Evolutionary conservation across 2,329 filamentous ascomycete species (phyloP), one percentile per base, ranked within the genome.

Genomic region (Trichoderma koningiopsis): DNA sequence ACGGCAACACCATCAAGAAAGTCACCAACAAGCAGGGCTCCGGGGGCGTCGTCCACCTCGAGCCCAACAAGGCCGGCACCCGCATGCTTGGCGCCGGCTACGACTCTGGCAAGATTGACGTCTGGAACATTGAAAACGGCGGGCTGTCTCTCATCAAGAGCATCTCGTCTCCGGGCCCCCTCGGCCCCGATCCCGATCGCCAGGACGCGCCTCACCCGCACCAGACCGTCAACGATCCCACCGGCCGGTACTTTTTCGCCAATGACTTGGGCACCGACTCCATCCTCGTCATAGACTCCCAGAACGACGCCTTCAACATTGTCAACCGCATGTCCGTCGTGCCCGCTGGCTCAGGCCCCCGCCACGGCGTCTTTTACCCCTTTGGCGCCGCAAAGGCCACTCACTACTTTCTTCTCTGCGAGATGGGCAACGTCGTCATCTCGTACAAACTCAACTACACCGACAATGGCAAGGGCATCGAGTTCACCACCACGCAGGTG

Each of bases 251-350:
- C 78, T 84, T 85, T 72, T 78, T 81, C 68, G 78, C 85, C 66
- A 82, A 81, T 70, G 83, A 87, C 72, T 81, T 87, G 13, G 85
- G 84, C 70, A 82, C 80, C 37, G 83, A 87, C 76, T 74, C 76
- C n/a, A 72, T 87, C 40, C 72, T 84, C 43, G 72, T 86, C 66
- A 75, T 86, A 43, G 82, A 86, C 77, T 76, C 79, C 67, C 72
- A 78, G 71, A 76, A 79, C 70, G 81, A 83, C 65, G 74, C 75
- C 19, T 85, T 77, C 73, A 74, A 76, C 7, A 73, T 85, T 53
- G 76, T 75, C 40, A 79, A 76, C 73, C 75, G 73, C 53, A 74
- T 80, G 49, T 58, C 72, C 6, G 76, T 83, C 68, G 71, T 73
- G 27, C 77, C 79, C 13, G 73, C 77, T 13, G 83, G 82, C 68